Evolutionary conservation across 169 alveolate genomes (phyloP), one percentile per base, ranked within the genome.

Genomic region (Cryptosporidium felis): DNA sequence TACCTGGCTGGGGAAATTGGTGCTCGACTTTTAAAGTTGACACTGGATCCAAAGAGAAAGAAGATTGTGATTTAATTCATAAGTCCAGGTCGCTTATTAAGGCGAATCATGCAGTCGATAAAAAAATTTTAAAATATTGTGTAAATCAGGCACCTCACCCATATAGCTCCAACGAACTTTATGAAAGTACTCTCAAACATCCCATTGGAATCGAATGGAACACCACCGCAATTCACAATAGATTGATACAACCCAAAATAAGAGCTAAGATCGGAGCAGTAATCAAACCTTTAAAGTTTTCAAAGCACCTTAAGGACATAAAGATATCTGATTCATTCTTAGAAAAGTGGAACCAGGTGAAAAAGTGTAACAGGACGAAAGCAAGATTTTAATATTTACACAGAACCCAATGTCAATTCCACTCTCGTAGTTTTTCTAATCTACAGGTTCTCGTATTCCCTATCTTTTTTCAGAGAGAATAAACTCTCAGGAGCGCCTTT

Each of bases 121-220:
- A 49, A 18, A 89, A 89, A 85, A 58, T 67, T n/a, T 47, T 80
- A 42, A 89, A 82, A 23, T 89, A 80, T 28, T 63, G 66, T 80
- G 89, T 82, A 12, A 26, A 63, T 14, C 62, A 74, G 61, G 89
- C 66, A 28, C 93, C 93, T 16, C 62, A 80, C 49, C 92, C 92
- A 12, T 90, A 45, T 62, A 74, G 46, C 23, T 42, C 88, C n/a
- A 45, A 51, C 40, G 92, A 90, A 16, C 80, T 85, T 26, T 90
- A 90, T 38, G 93, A 80, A 45, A 80, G 92, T 40, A 80, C 92
- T 6, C 38, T 90, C 47, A 60, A 47, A 45, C 92, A 81, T 42
- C 88, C 93, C 5, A 42, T 93, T 16, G 94, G 94, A 0, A 92
- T 92, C 0, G 94, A 91, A 56, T 94, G 97, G 97, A 94, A 94